Evolutionary conservation across 176 grass and related monocot species (phyloP), one percentile per base, ranked within the genome.

Genomic region (Zoysia pacifica): DNA sequence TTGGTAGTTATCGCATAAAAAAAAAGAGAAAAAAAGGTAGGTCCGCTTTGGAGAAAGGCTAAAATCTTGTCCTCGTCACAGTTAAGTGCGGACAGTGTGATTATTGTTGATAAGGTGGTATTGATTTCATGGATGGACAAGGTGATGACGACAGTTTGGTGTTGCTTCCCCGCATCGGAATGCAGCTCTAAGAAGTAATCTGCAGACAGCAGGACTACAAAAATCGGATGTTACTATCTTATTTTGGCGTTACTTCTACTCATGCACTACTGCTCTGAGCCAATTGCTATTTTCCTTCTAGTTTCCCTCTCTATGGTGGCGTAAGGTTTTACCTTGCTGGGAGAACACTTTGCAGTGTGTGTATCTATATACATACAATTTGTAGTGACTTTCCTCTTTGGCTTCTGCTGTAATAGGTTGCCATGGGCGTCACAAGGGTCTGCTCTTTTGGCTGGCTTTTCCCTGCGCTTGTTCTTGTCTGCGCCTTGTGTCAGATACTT

Each of bases 161-260:
- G 65, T 81, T 85, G 87, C 82, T 89, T 89, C 41, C 42, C 65
- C 71, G 87, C 71, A 18, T 81, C 40, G 18, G 4, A 65, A n/a
- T 76, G 71, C 71, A 72, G 43, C 76, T 69, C 35, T 43, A 36
- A 49, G 72, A 85, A 84, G 82, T 72, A 84, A 84, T 71, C 77
- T 19, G 36, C 48, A 80, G 28, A 78, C 9, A 63, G 5, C 4
- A 63, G 16, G 61, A 36, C 18, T 79, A 79, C 77, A 79, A 56
- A 79, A 35, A 58, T 39, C 44, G 48, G 71, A 65, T 65, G 81
- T 47, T 48, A 42, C 71, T 84, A 71, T 78, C 52, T 68, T 79
- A 19, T 65, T 43, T 76, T 81, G 48, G 0, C 77, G 64, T 89
- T 19, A 71, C 77, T 81, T 89, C 71, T 80, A 81, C 82, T 89